Percentiles rank a stretch among this genome's conserved stretches.
Conservation (phyloP, 495 filamentous ascomycete genomes). For the Elasticomyces elasticus region DNA sequence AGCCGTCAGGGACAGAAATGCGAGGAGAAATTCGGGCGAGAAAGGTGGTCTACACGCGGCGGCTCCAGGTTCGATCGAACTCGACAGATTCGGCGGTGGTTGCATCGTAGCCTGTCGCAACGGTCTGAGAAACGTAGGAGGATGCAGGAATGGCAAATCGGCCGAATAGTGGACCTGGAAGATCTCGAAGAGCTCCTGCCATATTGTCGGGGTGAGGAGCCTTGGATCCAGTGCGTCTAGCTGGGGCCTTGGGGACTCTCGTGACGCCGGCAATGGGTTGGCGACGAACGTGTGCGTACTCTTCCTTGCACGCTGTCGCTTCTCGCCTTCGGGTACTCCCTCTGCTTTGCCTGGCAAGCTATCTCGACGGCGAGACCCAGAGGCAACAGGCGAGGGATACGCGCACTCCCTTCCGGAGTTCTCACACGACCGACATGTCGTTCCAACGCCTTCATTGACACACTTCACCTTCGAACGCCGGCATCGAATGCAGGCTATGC, state of each 20-base stretch:
- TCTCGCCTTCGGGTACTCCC: constrained; percentile 6
- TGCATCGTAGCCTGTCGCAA: constrained; percentile 38
- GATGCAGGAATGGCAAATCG: constrained; percentile 72
- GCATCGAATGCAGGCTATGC: constrained; percentile 70
- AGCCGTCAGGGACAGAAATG: constrained; percentile 68
- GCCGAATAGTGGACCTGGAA: constrained; percentile 77
- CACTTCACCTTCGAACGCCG: constrained; percentile 77
- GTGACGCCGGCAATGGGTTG: not conserved
- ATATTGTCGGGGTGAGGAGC: constrained; percentile 40
- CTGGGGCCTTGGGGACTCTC: constrained; percentile 14
- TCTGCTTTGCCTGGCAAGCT: constrained; percentile 26
- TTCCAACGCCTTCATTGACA: constrained; percentile 66
- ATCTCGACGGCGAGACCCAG: constrained; percentile 28
- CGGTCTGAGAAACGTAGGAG: constrained; percentile 60
- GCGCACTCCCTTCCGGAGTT: constrained; percentile 65
- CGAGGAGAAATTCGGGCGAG: constrained; percentile 60
- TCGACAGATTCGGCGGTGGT: constrained; percentile 18
- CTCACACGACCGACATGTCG: constrained; percentile 68
- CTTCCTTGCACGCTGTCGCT: constrained; percentile 9
- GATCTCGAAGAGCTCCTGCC: constrained; percentile 52
- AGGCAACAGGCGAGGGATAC: constrained; percentile 56
- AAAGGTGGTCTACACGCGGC: constrained; percentile 31
- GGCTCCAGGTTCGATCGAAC: constrained; percentile 25
- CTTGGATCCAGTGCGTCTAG: constrained; percentile 24
- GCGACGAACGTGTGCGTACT: constrained; percentile 9